These are phyloP conservation scores for Candida sonorensis DNA, from an alignment of 805 yeast species.

Conservation along the genomic window DNA sequence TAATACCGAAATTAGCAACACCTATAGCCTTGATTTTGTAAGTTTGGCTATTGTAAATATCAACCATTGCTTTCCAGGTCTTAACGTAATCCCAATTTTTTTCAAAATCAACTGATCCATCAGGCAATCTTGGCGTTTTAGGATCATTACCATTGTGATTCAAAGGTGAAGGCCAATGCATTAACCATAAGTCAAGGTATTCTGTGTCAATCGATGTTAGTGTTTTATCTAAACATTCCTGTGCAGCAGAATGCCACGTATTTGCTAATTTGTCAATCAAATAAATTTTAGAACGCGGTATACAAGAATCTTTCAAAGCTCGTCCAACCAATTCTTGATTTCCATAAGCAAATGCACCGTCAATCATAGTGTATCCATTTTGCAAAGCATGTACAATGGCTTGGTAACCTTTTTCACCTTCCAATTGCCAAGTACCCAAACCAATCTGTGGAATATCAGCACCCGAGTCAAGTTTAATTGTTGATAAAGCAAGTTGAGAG, in stretches of 20 bases:
- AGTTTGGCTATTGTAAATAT: slow-evolving; percentile 47
- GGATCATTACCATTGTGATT: slow-evolving; percentile 17
- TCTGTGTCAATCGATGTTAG: slow-evolving; percentile 31
- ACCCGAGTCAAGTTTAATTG: slow-evolving; percentile 14
- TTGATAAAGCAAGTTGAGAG: background rate
- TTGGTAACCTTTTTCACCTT: slow-evolving; percentile 8
- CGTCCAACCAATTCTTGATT: slow-evolving; percentile 36
- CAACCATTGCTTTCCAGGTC: slow-evolving; percentile 63
- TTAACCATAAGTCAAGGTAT: slow-evolving; percentile 38
- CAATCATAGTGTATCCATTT: slow-evolving; percentile 34
- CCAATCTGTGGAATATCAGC: slow-evolving; percentile 16
- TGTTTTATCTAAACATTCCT: slow-evolving; percentile 30
- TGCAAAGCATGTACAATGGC: slow-evolving; percentile 23
- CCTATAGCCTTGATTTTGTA: slow-evolving; percentile 38
- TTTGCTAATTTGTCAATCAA: slow-evolving; percentile 14
- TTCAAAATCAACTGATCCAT: slow-evolving; percentile 16
- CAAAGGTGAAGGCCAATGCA: slow-evolving; percentile 39
- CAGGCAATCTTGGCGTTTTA: slow-evolving; percentile 21
- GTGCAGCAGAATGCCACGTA: slow-evolving; percentile 26
- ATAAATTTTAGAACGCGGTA: slow-evolving; percentile 9
- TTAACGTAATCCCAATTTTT: slow-evolving; percentile 47
- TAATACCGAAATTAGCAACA: slow-evolving; percentile 31
- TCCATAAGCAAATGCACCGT: slow-evolving; percentile 33
- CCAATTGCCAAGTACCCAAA: slow-evolving; percentile 18
- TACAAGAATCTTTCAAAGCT: slow-evolving; percentile 24